phyloP scores from a whole-genome alignment of 257 asterid species.

The Scutellaria barbata region DNA sequence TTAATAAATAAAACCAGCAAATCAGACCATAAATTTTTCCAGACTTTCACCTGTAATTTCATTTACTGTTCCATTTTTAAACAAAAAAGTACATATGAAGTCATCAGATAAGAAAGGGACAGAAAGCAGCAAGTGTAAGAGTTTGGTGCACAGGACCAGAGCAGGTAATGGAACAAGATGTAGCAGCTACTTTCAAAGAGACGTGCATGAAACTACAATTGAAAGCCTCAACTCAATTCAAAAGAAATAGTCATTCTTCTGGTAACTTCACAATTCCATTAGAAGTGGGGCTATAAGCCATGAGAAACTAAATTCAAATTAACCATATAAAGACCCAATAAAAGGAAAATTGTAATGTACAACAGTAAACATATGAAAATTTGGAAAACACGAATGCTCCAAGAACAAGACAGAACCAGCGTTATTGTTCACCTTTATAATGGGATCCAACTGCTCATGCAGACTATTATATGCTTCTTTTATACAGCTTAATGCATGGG shows the following conservation, averaged over 20 bases:
- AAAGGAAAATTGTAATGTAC: background rate
- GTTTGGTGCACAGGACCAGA: background rate
- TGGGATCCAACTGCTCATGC: too few species aligned
- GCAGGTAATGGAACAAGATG: background rate
- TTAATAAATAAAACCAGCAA: background rate
- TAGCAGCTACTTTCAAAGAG: background rate
- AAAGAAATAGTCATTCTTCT: conserved; percentile 3
- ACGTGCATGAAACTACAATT: conserved; percentile 23
- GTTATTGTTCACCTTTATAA: too few species aligned
- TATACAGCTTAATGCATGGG: too few species aligned
- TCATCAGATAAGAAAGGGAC: background rate
- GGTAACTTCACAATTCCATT: conserved; percentile 1
- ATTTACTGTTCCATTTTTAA: background rate
- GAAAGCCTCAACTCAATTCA: conserved; percentile 9
- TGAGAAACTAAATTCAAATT: conserved; percentile 15
- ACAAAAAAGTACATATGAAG: background rate
- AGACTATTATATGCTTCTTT: too few species aligned
- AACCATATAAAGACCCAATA: conserved; percentile 11
- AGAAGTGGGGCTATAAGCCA: conserved; percentile 25
- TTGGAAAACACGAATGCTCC: too few species aligned
- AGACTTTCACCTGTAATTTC: background rate
- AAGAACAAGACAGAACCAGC: too few species aligned
- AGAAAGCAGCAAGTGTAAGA: background rate
- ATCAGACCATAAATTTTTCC: background rate
- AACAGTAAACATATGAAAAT: too few species aligned